Base-by-base conservation (phyloP, 2,329 filamentous ascomycete species). In the Fusarium sp. region DNA sequence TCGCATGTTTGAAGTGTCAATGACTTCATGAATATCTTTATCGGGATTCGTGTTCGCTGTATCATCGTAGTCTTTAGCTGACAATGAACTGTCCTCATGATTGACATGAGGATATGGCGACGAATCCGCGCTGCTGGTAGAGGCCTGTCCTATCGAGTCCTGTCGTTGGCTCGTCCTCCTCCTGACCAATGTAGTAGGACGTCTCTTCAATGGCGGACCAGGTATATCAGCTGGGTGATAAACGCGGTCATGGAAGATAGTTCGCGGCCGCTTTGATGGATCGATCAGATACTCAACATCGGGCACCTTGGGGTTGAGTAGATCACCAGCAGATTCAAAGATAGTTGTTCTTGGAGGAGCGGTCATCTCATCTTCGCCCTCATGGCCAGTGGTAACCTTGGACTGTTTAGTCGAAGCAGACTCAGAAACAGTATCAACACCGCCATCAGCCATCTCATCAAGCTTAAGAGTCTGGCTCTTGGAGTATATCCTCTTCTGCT, bases 221-320 rank as follows among this genome's bases (percentile, higher is more conserved):
- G 96, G 96, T 39, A 99, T 98, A 78, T 99, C 96, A 47, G 92
- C 89, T 0, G 96, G 95, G 77, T 97, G 94, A 79, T 99, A 99
- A 22, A 99, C 90, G 16, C 96, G 92, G 81, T 99, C 96, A 81
- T 99, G 96, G 82, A 98, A 98, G 68, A 99, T 99, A 4, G 95
- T 95, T 51, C 94, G 90, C 1, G 94, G 91, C 22, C 96, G 91
- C 56, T 90, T 92, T 4, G 91, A 87, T 13, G 96, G 95, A 75
- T 98, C 93, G 57, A 95, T 89, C 41, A 99, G 86, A 81, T 94
- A 99, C 48, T 95, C 91, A 7, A 90, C 86, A 0, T 93, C 89
- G 22, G 96, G 95, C 38, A 98, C 83, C 53, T 95, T 95, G 10
- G 96, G 96, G 79, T 95, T 97, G 44, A 99, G 88, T 7, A 99